Evolutionary conservation across 768 basidiomycete species (phyloP).

Genomic region (Terana coerulea): DNA sequence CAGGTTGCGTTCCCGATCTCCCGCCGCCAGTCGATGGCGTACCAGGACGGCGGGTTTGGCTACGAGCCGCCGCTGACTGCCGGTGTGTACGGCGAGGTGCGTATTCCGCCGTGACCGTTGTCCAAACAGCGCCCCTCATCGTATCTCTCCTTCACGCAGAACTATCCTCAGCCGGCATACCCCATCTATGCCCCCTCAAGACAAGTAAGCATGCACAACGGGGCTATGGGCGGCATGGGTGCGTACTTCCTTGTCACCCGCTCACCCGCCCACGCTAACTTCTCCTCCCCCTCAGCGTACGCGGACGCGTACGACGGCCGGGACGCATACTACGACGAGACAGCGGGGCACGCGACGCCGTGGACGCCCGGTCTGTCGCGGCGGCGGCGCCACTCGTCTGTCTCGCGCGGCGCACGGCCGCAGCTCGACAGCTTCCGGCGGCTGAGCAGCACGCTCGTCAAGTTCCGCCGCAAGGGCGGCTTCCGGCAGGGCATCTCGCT

Average conservation of each 20-base stretch:
- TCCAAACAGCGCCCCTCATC: not conserved
- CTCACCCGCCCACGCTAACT: not conserved
- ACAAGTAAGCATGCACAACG: constrained; percentile 20
- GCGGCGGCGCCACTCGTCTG: constrained; percentile 44
- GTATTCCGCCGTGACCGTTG: constrained; percentile 5
- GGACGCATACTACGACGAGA: constrained; percentile 47
- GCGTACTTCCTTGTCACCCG: constrained; percentile 12
- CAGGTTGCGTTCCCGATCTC: constrained; percentile 30
- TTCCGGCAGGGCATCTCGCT: constrained; percentile 63
- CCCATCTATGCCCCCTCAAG: constrained; percentile 36
- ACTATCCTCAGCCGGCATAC: constrained; percentile 44
- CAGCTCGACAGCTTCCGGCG: constrained; percentile 41
- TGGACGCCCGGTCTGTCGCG: constrained; percentile 14
- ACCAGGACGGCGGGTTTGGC: constrained; percentile 21
- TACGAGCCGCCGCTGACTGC: constrained; percentile 39
- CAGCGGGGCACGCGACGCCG: constrained; percentile 16
- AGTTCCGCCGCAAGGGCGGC: constrained; percentile 72
- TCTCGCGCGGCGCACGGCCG: constrained; percentile 30
- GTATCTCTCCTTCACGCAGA: constrained; percentile 12
- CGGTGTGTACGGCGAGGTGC: constrained; percentile 43
- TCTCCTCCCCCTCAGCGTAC: constrained; percentile 36
- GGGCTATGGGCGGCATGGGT: constrained; percentile 14
- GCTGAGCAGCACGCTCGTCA: constrained; percentile 50
- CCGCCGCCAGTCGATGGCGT: constrained; percentile 22
- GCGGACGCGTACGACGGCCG: constrained; percentile 44